Percentiles rank a stretch among this genome's conserved stretches.
Evolutionary conservation across 2,329 filamentous ascomycete genomes (phyloP).

Genomic region (Rutstroemia sp.): DNA sequence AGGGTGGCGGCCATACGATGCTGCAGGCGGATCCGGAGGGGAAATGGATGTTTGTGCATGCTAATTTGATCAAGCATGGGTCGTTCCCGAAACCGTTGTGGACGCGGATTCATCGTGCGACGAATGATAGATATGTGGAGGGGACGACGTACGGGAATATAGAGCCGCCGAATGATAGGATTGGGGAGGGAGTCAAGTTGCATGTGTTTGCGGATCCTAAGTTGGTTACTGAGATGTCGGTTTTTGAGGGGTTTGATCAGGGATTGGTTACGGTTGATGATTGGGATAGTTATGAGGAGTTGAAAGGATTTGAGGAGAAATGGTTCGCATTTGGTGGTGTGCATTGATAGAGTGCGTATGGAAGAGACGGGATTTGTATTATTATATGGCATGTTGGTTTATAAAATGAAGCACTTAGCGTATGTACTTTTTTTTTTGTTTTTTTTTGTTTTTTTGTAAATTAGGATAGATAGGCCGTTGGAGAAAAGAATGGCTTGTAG

Average conservation of each 20-base stretch:
- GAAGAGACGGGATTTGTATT: no score
- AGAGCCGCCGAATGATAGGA: constrained; percentile 13
- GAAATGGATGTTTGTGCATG: constrained; percentile 19
- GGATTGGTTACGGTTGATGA: constrained; percentile 12
- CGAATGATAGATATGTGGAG: constrained; percentile 11
- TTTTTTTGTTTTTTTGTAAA: no score
- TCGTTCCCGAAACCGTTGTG: constrained; percentile 12
- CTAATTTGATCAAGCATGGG: constrained; percentile 18
- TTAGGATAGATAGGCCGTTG: no score
- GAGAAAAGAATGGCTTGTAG: no score
- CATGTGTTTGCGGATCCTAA: constrained; percentile 9
- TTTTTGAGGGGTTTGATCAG: constrained; percentile 15
- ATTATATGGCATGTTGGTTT: no score
- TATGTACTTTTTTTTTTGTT: no score
- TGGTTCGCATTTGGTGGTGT: constrained; percentile 17
- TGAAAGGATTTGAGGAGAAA: constrained; percentile 16
- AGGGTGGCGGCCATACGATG: constrained; percentile 18
- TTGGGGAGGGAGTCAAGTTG: constrained; percentile 16
- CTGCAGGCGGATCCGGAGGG: constrained; percentile 16
- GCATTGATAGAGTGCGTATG: constrained; percentile 3
- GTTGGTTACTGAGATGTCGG: constrained; percentile 11
- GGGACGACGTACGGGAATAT: constrained; percentile 17
- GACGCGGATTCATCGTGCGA: constrained; percentile 13
- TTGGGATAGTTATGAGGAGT: constrained; percentile 18
- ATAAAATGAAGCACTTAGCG: no score